Evolutionary conservation across 2,329 filamentous ascomycete species (phyloP), one percentile per base, ranked within the genome.

Genomic region (Paraphaeosphaeria minitans): DNA sequence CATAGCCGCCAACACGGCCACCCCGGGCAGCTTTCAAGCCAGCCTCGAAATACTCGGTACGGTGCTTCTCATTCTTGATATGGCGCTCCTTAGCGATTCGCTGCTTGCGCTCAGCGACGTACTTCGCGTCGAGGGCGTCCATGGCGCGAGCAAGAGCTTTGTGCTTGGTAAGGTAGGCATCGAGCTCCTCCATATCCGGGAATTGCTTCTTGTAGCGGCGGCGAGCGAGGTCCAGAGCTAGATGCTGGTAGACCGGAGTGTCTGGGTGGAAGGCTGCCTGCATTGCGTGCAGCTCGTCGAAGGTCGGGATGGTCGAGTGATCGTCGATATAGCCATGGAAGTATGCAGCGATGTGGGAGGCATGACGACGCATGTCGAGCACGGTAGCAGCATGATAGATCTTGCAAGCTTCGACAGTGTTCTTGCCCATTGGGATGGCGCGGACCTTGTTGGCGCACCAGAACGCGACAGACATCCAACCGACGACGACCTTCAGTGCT

Each of bases 381-480:
- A 16, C 48, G 3, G 19, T 24, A 24, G 31, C 48, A 14, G 33
- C 48, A 6, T 51, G 48, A 9, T 14, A 39, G 33, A 51, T 24
- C 21, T 51, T 51, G 48, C 48, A 51, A 0, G 31, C 48, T 5
- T 51, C 48, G 4, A 51, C 48, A 19, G 48, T 51, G 29, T 49
- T 35, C 12, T 14, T 10, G 48, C 48, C 48, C 31, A 24, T 37
- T 1, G 31, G 19, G 8, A 51, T 39, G 1, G 31, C 10, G 13
- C 13, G 19, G 9, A 51, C 6, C 14, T 39, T n/a, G 12, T 14
- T 14, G 9, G 4, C 14, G n/a, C 48, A 33, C 9, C 39, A 14
- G 21, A 7, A 51, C 2, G 19, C 16, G 16, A 16, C 7, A 4
- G 46, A 33, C 8, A 49, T n/a, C 46, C 46, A 49, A n/a, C 46